Conservation (phyloP, 352 stramenopile species). For the Elongisporangium senticosum region DNA sequence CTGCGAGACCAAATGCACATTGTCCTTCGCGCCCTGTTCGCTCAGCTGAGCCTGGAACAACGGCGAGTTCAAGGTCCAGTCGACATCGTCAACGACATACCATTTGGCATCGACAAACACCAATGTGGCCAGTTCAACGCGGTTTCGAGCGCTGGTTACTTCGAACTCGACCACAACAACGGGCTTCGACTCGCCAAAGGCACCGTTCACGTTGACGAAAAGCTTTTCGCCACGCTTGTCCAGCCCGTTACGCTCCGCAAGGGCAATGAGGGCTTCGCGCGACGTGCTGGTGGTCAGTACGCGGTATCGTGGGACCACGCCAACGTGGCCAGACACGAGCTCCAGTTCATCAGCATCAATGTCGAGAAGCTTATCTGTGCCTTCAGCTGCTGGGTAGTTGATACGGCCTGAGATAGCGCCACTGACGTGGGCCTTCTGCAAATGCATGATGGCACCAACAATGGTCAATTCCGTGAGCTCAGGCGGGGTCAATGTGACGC, state of each 20-base stretch:
- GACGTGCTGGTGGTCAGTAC: conserved; percentile 16
- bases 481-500: conserved; percentile 51
- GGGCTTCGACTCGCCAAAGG: conserved; percentile 38
- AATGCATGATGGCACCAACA: conserved; percentile 71
- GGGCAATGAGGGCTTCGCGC: conserved; percentile 37
- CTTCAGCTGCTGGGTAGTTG: conserved; percentile 7
- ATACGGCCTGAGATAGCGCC: conserved; percentile 13
- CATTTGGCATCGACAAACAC: conserved; percentile 37
- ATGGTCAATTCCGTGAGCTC: conserved; percentile 76
- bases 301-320: no score
- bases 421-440: conserved; percentile 30
- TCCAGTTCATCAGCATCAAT: no score
- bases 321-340: no score
- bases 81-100: conserved; percentile 43
- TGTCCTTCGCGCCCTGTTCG: conserved; percentile 20
- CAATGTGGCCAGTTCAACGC: conserved; percentile 23
- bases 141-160: conserved; percentile 26
- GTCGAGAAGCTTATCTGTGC: conserved; percentile 13
- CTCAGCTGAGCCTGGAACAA: conserved; percentile 44
- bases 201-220: conserved; percentile 47
- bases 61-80: conserved; percentile 57
- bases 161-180: conserved; percentile 51
- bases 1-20: conserved; percentile 43
- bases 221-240: conserved; percentile 31
- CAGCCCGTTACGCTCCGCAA: conserved; percentile 41